Percentiles rank a stretch among this genome's conserved stretches.
These are phyloP conservation scores for Selaginella tamariscina DNA, from an alignment of 75 land plant species.

Conservation along the genomic window DNA sequence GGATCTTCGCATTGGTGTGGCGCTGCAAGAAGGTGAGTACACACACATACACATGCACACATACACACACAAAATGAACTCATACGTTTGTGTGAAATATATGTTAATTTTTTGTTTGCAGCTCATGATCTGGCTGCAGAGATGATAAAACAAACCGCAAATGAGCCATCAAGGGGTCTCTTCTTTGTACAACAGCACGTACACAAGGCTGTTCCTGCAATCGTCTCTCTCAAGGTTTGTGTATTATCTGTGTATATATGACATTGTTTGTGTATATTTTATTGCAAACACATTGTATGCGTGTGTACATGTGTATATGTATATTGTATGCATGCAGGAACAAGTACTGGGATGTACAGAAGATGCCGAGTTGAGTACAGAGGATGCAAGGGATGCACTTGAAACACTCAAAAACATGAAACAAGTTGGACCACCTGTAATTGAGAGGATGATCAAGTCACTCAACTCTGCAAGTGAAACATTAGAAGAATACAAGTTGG, in stretches of 20 bases:
- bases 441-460: slow-evolving; percentile 57
- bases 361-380: slow-evolving; percentile 41
- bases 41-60: not conserved
- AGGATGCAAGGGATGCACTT: slow-evolving; percentile 63
- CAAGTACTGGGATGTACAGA: slow-evolving; percentile 37
- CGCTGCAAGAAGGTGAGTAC: not conserved
- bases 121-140: slow-evolving; percentile 50
- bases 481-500: not conserved
- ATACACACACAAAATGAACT: too few species aligned
- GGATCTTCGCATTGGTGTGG: not conserved
- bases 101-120: slow-evolving; percentile 14
- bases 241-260: not conserved
- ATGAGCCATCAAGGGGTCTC: slow-evolving; percentile 88
- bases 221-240: slow-evolving; percentile 40
- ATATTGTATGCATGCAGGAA: slow-evolving; percentile 21
- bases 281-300: not conserved
- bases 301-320: not conserved
- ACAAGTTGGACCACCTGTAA: slow-evolving; percentile 51
- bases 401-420: slow-evolving; percentile 47
- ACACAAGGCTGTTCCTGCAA: slow-evolving; percentile 56
- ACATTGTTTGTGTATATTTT: not conserved
- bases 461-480: slow-evolving; percentile 37
- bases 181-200: slow-evolving; percentile 87
- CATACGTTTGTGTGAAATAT: not conserved
- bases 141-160: slow-evolving; percentile 56